Conservation (phyloP, 2,329 filamentous ascomycete species). For the Nemania serpens region DNA sequence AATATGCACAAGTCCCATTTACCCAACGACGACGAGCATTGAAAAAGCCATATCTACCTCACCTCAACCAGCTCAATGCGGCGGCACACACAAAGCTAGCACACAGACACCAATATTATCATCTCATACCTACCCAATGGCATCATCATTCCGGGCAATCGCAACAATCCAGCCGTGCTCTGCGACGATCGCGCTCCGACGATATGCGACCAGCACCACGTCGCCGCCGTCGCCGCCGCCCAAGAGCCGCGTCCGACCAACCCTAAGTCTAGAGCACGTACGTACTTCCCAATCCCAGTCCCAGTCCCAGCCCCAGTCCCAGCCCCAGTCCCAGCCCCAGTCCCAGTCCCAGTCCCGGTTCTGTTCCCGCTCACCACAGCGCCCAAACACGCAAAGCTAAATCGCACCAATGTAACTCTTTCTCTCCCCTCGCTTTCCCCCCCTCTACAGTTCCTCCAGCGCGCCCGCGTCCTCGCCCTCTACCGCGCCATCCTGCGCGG, state of each 20-base stretch:
- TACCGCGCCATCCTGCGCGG: constrained; percentile 63
- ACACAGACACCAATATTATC: not conserved
- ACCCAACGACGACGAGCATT: too few species aligned
- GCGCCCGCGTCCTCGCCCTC: constrained; percentile 58
- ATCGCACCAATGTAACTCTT: too few species aligned
- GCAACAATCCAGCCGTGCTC: constrained; percentile 22
- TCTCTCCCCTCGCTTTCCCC: too few species aligned
- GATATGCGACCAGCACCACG: constrained; percentile 42
- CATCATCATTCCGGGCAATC: constrained; percentile 28
- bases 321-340: not conserved
- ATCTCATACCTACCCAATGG: constrained; percentile 26
- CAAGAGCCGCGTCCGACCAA: constrained; percentile 47
- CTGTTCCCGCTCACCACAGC: too few species aligned
- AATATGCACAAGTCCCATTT: too few species aligned
- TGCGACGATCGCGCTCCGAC: constrained; percentile 38
- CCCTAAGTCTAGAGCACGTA: constrained; percentile 65
- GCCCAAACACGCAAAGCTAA: too few species aligned
- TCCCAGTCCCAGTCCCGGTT: too few species aligned
- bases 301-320: too few species aligned
- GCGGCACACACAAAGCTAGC: not conserved
- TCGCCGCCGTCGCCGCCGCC: constrained; percentile 15
- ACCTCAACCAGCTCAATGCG: too few species aligned
- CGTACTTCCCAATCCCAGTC: constrained; percentile 28
- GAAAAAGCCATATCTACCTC: too few species aligned
- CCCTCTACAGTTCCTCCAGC: constrained; percentile 59